These are phyloP conservation scores for Yamadazyma atlantica DNA, from an alignment of 1,139 yeast species.

Conservation along the genomic window DNA sequence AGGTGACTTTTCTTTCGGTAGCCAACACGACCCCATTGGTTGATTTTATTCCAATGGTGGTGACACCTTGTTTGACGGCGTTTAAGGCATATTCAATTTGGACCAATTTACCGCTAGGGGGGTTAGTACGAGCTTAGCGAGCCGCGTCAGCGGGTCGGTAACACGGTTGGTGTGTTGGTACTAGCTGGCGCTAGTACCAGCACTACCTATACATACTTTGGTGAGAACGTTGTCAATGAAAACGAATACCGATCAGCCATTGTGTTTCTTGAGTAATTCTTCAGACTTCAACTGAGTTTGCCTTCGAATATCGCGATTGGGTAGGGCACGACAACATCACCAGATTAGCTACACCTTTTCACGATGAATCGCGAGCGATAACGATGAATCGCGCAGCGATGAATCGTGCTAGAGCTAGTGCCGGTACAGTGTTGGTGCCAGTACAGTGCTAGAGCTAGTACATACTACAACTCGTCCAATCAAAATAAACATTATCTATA, in stretches of 20 bases:
- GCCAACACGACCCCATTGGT: slow-evolving; percentile 97
- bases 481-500: too few species aligned
- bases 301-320: slow-evolving; percentile 14
- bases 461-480: too few species aligned
- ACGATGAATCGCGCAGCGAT: too few species aligned
- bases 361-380: background rate
- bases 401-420: too few species aligned
- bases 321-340: background rate
- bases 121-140: slow-evolving; percentile 7
- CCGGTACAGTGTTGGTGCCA: too few species aligned
- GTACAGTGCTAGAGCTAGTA: too few species aligned
- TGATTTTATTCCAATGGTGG: slow-evolving; percentile 94
- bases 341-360: background rate
- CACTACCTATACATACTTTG: slow-evolving; percentile 65
- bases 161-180: too few species aligned
- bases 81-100: slow-evolving; percentile 98
- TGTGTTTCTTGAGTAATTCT: too few species aligned
- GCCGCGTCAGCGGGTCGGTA: too few species aligned
- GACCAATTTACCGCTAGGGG: slow-evolving; percentile 83
- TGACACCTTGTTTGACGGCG: slow-evolving; percentile 97
- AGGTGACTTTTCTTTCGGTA: slow-evolving; percentile 88
- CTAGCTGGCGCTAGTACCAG: too few species aligned
- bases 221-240: slow-evolving; percentile 94
- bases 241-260: slow-evolving; percentile 99
- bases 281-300: too few species aligned